Evolutionary conservation across 805 yeast species (phyloP), one percentile per base, ranked within the genome.

Genomic region (Ogataea kodamae): DNA sequence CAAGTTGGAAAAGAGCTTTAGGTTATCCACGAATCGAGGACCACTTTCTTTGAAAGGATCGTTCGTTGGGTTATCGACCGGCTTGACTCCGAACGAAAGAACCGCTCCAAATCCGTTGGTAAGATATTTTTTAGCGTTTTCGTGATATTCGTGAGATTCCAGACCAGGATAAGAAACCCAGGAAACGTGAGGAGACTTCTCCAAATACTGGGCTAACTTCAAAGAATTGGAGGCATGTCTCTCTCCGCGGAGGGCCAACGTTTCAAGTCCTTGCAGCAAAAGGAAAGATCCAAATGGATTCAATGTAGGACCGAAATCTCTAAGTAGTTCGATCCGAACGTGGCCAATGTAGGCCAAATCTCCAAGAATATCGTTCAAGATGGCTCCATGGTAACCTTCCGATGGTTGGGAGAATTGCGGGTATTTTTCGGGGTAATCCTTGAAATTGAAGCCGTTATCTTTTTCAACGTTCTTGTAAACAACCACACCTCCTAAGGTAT

Each of bases 91-190:
- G 53, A 92, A 81, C 2, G 96, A 81, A 44, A 90, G 67, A 18
- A 84, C 87, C 40, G 90, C 90, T 55, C 98, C 97, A 48, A 75
- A 86, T 22, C 88, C 92, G 50, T 79, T 70, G 29, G 65, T 64
- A 54, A 90, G 70, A 65, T 89, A 89, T 64, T 86, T 88, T 66
- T 81, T 80, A 35, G 95, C 90, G 41, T 72, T 71, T 52, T 76
- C 83, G 59, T 90, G 95, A 58, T 81, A 77, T 49, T 78, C 79
- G 45, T 80, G 85, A 28, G 82, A 74, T 48, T 76, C 78, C 43
- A 90, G 73, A 49, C 97, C 98, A 37, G 95, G 88, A 56, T 90
- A 90, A 6, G 92, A 81, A 22, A 92, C 97, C 87, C 94, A 83
- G 16, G 78, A 62, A 26, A 90, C 96, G 56, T 85, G 67, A 39